Conservation (phyloP, 495 filamentous ascomycete species). For the Penicillium robsamsonii region DNA sequence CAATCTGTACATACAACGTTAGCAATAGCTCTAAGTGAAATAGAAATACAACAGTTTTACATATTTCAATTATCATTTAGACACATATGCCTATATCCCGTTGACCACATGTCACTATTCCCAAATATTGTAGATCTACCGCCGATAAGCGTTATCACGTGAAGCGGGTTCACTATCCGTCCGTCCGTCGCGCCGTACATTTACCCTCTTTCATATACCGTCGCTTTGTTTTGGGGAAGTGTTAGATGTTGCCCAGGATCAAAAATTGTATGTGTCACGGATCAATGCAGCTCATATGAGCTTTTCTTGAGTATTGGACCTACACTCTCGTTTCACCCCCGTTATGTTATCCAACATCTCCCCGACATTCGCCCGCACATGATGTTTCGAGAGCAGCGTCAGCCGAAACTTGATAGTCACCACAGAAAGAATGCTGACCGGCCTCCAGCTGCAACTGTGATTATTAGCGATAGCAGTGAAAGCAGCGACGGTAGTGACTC, state of each 20-base stretch:
- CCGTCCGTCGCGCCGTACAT: slow-evolving; percentile 8
- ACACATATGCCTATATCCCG: background rate
- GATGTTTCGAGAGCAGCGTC: slow-evolving; percentile 6
- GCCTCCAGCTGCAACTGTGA: slow-evolving; percentile 3
- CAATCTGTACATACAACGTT: background rate
- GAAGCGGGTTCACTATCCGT: slow-evolving; percentile 8
- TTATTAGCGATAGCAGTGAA: slow-evolving; percentile 4
- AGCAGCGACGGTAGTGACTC: slow-evolving; percentile 2
- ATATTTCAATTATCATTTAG: background rate
- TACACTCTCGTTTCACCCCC: slow-evolving; percentile 1
- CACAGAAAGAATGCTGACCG: slow-evolving; percentile 4
- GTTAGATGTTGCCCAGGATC: slow-evolving; percentile 3
- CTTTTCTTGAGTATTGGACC: slow-evolving; percentile 3
- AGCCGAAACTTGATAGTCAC: background rate
- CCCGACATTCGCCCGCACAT: slow-evolving; percentile 8
- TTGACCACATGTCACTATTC: background rate
- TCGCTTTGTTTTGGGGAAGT: slow-evolving; percentile 3
- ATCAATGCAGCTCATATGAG: slow-evolving; percentile 5
- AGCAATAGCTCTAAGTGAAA: background rate
- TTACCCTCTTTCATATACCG: slow-evolving; percentile 18
- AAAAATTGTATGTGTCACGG: slow-evolving; percentile 4
- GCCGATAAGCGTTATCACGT: slow-evolving; percentile 24
- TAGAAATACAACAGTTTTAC: background rate
- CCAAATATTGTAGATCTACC: slow-evolving; percentile 10
- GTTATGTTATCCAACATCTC: slow-evolving; percentile 5